A percentile compares a stretch with the other conserved stretches of the same genome.
phyloP scores from a whole-genome alignment of 106 monocot genomes.

The Dendrobium catenatum region DNA sequence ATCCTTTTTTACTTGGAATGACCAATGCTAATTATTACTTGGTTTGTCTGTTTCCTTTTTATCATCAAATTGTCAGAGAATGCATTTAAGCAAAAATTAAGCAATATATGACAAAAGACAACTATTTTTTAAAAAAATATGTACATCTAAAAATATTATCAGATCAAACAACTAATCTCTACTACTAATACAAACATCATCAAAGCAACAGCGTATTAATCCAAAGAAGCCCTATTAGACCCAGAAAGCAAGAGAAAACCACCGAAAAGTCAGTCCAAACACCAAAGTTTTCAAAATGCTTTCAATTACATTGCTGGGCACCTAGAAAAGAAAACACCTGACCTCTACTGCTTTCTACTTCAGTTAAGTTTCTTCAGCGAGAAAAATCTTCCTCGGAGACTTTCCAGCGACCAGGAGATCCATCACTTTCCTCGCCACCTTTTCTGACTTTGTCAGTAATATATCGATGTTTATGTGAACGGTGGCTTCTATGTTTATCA shows the following conservation, averaged over 20 bases:
- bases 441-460: not conserved
- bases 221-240: not conserved
- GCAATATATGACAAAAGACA: not conserved
- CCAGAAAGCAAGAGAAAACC: not conserved
- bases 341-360: not conserved
- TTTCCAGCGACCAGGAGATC: constrained; percentile 8
- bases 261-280: not conserved
- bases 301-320: not conserved
- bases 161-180: too few species aligned
- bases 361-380: not conserved
- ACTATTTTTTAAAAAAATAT: not conserved
- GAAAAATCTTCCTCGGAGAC: not conserved
- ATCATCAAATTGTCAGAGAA: too few species aligned
- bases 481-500: not conserved
- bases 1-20: too few species aligned
- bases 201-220: not conserved
- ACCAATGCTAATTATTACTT: too few species aligned
- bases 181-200: not conserved
- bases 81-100: too few species aligned
- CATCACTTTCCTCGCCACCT: not conserved
- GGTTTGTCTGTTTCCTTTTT: too few species aligned
- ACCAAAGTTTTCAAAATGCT: not conserved
- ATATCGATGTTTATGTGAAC: not conserved
- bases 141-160: not conserved
- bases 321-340: not conserved